Evolutionary conservation across 441 rosid genomes (phyloP).

Genomic region (Adansonia gregorii): DNA sequence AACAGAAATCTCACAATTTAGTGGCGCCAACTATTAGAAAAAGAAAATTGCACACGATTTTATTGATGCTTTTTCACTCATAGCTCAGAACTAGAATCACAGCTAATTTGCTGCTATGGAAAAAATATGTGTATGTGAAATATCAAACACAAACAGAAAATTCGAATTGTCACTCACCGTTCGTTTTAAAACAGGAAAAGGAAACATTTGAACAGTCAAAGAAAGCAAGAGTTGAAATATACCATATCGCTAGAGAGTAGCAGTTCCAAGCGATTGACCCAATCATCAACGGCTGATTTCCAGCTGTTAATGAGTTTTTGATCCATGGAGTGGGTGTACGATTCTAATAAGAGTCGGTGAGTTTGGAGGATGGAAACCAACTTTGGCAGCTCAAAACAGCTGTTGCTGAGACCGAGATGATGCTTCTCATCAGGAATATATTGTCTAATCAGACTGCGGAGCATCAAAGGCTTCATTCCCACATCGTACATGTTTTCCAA

Average conservation of each 20-base stretch:
- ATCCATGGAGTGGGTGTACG: constrained; percentile 35
- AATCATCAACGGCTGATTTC: constrained; percentile 72
- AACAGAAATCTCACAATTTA: not conserved
- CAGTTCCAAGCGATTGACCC: constrained; percentile 52
- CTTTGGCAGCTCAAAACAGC: constrained; percentile 7
- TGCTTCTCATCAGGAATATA: constrained; percentile 3
- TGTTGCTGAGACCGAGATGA: constrained; percentile 2
- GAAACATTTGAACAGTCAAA: not conserved
- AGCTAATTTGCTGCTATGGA: not conserved
- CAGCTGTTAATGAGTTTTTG: constrained; percentile 46
- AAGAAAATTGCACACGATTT: not conserved
- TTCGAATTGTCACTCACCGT: not conserved
- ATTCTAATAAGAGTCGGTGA: constrained; percentile 60
- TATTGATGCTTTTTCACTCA: not conserved
- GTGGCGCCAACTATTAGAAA: not conserved
- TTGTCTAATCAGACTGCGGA: constrained; percentile 19
- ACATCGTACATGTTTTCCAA: constrained; percentile 54
- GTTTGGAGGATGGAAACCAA: constrained; percentile 39
- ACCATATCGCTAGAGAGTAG: constrained; percentile 63
- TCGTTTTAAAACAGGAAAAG: not conserved
- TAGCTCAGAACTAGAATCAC: not conserved
- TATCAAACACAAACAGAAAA: not conserved
- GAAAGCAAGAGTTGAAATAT: constrained; percentile 6
- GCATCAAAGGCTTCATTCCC: constrained; percentile 31
- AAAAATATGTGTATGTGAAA: not conserved